Evolutionary conservation across 2,329 filamentous ascomycete genomes (phyloP), one percentile per base, ranked within the genome.

Genomic region (Epichloe sp.): DNA sequence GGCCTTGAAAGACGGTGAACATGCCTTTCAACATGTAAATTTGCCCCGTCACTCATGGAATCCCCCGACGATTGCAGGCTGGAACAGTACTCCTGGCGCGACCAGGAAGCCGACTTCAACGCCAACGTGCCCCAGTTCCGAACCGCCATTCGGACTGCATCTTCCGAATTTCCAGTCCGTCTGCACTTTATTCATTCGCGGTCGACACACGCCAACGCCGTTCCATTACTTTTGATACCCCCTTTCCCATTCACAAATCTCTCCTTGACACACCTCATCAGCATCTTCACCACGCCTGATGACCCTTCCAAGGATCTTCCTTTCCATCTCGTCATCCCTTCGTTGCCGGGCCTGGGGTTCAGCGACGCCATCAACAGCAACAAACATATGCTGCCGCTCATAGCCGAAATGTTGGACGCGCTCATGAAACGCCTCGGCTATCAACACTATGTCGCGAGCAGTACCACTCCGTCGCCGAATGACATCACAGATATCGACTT

Each of bases 241-340:
- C 76, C 78, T 3, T 86, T 84, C 59, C 82, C 83, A 1, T 74
- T 82, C 42, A 78, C 79, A 15, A 83, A 83, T 57, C 65, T 85
- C 38, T 78, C 79, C 4, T 68, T 83, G 17, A 67, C 70, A 8
- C 75, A 79, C 34, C 68, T 84, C 51, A 68, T 83, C 49, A 66
- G 73, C 34, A 67, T 69, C 4, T 68, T 85, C 43, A 76, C 74
- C 3, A 68, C 79, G 21, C 79, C 80, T 2, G 65, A 74, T 10
- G 68, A 72, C 63, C 62, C 65, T 57, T 58, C 63, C 50, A 57
- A 59, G 42, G 58, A 65, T 17, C 75, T 78, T 53, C 71, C 79
- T 0, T 86, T 86, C 58, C 79, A 86, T 58, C 61, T 86, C n/a
- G 74, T 86, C 19, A 77, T 79, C 19, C 82, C 83, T 1, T 80